Percentiles rank a stretch among this genome's conserved stretches.
These are phyloP conservation scores for Neonothopanus nambi DNA, from an alignment of 1,284 basidiomycete species.

Conservation along the genomic window DNA sequence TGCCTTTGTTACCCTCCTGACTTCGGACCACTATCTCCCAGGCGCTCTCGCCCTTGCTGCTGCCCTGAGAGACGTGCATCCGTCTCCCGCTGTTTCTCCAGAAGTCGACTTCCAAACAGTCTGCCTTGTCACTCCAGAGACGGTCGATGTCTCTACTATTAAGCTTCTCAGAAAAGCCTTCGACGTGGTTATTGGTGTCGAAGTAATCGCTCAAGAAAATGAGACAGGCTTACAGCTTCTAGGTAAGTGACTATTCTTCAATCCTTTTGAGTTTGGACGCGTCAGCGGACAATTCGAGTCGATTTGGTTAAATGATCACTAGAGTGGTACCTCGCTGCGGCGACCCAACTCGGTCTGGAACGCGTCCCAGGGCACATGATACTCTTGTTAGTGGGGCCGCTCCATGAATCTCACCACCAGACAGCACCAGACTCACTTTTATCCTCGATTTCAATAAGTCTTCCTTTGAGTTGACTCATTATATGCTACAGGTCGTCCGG, in stretches of 20 bases:
- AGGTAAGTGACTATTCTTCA: constrained; percentile 57
- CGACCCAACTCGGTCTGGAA: constrained; percentile 1
- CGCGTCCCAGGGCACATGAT: constrained; percentile 22
- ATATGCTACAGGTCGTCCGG: constrained; percentile 73
- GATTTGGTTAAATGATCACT: not conserved
- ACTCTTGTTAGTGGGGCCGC: constrained; percentile 8
- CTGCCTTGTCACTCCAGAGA: constrained; percentile 92
- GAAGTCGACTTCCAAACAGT: constrained; percentile 81
- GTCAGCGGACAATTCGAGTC: constrained; percentile 14
- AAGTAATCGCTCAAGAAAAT: constrained; percentile 74
- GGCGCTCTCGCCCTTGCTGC: constrained; percentile 87
- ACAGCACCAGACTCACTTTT: not conserved
- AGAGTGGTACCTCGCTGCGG: not conserved
- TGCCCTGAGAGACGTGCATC: constrained; percentile 80
- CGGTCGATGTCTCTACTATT: constrained; percentile 84
- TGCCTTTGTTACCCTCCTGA: constrained; percentile 90
- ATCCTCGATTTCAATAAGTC: not conserved
- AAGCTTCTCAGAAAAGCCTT: constrained; percentile 81
- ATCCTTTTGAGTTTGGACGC: constrained; percentile 15
- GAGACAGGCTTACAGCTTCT: constrained; percentile 72
- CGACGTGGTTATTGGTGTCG: constrained; percentile 88
- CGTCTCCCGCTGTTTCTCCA: constrained; percentile 49
- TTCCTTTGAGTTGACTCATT: not conserved
- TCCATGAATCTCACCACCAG: not conserved
- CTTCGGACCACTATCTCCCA: constrained; percentile 88